Conservation (phyloP, 106 monocot species). For the Triglochin maritima region DNA sequence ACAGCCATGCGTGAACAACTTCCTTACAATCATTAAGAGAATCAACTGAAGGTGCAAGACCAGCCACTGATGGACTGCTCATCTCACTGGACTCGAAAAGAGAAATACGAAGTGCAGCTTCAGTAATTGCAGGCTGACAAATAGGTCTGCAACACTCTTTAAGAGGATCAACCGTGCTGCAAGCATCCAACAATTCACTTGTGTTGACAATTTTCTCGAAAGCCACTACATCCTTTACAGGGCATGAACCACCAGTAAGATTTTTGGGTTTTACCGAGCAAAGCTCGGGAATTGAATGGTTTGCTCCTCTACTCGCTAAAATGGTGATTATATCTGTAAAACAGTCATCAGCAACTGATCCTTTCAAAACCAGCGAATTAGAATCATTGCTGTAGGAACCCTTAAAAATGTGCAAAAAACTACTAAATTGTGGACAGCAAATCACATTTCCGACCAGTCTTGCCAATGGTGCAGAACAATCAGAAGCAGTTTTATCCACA, state of each 20-base stretch:
- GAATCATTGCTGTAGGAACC: conserved; percentile 44
- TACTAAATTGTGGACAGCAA: conserved; percentile 91
- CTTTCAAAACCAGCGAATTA: conserved; percentile 39
- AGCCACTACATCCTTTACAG: conserved; percentile 50
- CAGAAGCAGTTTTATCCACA: conserved; percentile 76
- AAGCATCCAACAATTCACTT: conserved; percentile 76
- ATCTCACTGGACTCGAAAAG: conserved; percentile 27
- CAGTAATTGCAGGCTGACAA: conserved; percentile 82
- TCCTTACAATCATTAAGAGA: conserved; percentile 73
- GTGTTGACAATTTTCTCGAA: conserved; percentile 91
- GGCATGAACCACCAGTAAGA: conserved; percentile 83
- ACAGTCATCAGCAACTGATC: conserved; percentile 59
- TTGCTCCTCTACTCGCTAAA: conserved; percentile 82
- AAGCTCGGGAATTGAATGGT: conserved; percentile 54
- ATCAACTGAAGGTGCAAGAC: conserved; percentile 27
- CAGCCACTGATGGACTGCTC: conserved; percentile 34
- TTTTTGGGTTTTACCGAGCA: conserved; percentile 58
- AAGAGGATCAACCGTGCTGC: conserved; percentile 74
- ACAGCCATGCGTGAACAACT: conserved; percentile 88
- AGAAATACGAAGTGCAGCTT: conserved; percentile 83
- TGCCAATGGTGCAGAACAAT: conserved; percentile 91
- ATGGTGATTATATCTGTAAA: conserved; percentile 82
- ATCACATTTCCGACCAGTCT: conserved; percentile 78
- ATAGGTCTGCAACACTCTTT: conserved; percentile 90
- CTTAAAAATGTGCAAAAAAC: conserved; percentile 84